Percentiles rank a stretch among this genome's conserved stretches.
phyloP scores from a whole-genome alignment of 73 alveolate species.

The Uronychia setigera region DNA sequence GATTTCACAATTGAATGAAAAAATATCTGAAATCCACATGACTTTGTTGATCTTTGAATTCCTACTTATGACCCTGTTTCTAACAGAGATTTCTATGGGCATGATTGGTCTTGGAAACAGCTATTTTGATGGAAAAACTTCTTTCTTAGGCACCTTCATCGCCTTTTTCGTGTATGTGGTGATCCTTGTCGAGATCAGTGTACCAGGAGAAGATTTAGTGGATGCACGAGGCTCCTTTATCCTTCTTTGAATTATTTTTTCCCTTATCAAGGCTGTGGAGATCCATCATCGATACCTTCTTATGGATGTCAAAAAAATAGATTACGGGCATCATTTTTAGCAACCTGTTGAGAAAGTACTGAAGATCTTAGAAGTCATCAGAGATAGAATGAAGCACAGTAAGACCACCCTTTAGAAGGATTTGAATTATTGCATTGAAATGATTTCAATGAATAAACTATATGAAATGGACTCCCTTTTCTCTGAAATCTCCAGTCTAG shows the following conservation, averaged over 20 bases:
- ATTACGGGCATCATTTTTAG: not conserved
- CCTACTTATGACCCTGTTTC: not conserved
- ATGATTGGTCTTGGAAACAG: not conserved
- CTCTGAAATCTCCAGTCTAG: not conserved
- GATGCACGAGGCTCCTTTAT: not conserved
- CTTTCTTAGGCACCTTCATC: not conserved
- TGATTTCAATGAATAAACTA: slow-evolving; percentile 26
- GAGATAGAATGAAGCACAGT: not conserved
- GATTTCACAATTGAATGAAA: not conserved
- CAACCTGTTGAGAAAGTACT: not conserved
- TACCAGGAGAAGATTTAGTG: not conserved
- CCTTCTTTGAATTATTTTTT: not conserved
- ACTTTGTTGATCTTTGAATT: not conserved
- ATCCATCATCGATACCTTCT: not conserved
- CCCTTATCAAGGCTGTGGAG: not conserved
- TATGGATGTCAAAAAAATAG: not conserved
- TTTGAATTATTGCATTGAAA: slow-evolving; percentile 30
- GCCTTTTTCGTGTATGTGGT: not conserved
- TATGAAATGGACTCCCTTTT: slow-evolving; percentile 14
- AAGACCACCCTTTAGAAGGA: slow-evolving; percentile 1
- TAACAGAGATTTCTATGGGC: not conserved
- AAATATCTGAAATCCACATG: not conserved
- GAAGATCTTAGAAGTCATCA: not conserved
- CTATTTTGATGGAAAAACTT: not conserved
- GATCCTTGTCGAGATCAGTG: not conserved